These are phyloP conservation scores for Eleusine coracana DNA, from an alignment of 176 grass and related monocot species.

Conservation along the genomic window DNA sequence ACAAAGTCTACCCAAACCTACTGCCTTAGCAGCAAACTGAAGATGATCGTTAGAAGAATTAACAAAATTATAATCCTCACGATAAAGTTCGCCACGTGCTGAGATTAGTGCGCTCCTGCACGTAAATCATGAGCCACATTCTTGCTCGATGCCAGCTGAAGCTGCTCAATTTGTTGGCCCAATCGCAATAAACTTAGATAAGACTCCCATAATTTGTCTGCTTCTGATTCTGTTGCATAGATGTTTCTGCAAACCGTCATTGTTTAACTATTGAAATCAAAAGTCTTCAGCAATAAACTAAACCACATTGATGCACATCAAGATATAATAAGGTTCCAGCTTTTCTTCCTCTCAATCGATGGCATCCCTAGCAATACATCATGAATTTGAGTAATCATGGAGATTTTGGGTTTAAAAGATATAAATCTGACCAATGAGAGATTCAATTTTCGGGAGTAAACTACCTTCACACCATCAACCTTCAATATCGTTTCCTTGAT, in stretches of 20 bases:
- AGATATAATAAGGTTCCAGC: constrained; percentile 92
- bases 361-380: constrained; percentile 67
- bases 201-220: not conserved
- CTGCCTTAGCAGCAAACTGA: constrained; percentile 34
- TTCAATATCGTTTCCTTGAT: constrained; percentile 86
- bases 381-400: constrained; percentile 16
- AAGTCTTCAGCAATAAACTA: constrained; percentile 33
- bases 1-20: not conserved
- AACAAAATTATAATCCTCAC: constrained; percentile 13
- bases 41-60: constrained; percentile 19
- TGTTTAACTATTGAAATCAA: constrained; percentile 8
- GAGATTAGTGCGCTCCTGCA: constrained; percentile 22
- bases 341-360: constrained; percentile 92
- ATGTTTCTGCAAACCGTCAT: constrained; percentile 7
- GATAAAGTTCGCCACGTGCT: not conserved
- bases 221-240: constrained; percentile 16
- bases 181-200: constrained; percentile 40
- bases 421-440: not conserved
- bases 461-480: constrained; percentile 96
- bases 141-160: constrained; percentile 44
- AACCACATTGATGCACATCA: constrained; percentile 52
- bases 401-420: constrained; percentile 1
- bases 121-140: not conserved
- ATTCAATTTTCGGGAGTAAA: constrained; percentile 23
- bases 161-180: constrained; percentile 64